Base-by-base conservation (phyloP, 2,329 filamentous ascomycete species). In the Arthroderma uncinatum region DNA sequence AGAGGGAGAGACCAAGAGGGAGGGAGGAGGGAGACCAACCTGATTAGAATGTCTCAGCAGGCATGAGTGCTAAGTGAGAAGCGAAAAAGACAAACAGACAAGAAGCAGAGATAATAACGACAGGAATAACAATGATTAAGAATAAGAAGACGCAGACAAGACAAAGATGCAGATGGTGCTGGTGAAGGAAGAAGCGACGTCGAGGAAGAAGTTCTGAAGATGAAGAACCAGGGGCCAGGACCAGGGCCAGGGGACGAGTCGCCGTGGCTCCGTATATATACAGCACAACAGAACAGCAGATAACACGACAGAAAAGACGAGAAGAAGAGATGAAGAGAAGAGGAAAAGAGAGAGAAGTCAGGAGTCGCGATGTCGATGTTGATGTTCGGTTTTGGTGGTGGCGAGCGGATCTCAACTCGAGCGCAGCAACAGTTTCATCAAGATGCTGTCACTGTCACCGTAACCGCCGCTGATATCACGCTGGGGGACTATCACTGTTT, bases 231-330 rank as follows among this genome's bases (percentile, higher is more conserved):
- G n/a, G n/a, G n/a, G n/a, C n/a, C n/a, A n/a, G n/a, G n/a, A n/a
- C n/a, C n/a, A n/a, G n/a, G n/a, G n/a, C n/a, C n/a, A n/a, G n/a
- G n/a, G n/a, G n/a, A n/a, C n/a, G n/a, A n/a, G n/a, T n/a, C n/a
- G n/a, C n/a, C n/a, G n/a, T n/a, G n/a, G n/a, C n/a, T n/a, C n/a
- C n/a, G n/a, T n/a, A n/a, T n/a, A n/a, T n/a, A n/a, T 55, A 19
- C 54, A 55, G 50, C 58, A 50, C 23, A 57, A 57, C 37, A 39
- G 33, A 53, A 30, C 19, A 53, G 30, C 33, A n/a, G n/a, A n/a
- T n/a, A n/a, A n/a, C n/a, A n/a, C 30, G 52, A 57, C 36, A 57
- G 55, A 54, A 58, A 28, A 58, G 47, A 54, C 54, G 42, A 53
- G 40, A 10, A 6, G 52, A 44, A 10, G 44, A 30, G 30, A 53